Conservation (phyloP, 306 rosid genomes). For the Cyclanthera cordifolia region DNA sequence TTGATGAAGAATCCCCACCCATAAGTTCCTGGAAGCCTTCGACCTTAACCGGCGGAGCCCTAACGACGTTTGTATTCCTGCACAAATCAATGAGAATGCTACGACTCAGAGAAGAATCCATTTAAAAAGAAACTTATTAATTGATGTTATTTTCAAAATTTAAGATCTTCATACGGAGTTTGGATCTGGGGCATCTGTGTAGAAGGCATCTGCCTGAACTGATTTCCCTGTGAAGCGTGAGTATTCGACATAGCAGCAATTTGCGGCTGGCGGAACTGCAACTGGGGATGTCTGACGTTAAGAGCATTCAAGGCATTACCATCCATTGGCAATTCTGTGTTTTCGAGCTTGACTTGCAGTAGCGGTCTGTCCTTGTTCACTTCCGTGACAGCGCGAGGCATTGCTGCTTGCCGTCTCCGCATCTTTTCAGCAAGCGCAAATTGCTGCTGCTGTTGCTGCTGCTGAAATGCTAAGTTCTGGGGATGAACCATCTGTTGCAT, state of each 20-base stretch:
- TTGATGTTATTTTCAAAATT: conserved; percentile 12
- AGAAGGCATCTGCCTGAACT: conserved; percentile 60
- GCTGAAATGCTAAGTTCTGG: conserved; percentile 37
- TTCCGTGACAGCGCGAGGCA: conserved; percentile 56
- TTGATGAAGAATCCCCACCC: conserved; percentile 73
- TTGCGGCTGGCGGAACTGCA: conserved; percentile 78
- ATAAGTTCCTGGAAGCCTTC: conserved; percentile 83
- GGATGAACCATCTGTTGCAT: conserved; percentile 53
- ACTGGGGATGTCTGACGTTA: conserved; percentile 45
- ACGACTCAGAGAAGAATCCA: conserved; percentile 8
- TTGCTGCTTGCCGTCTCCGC: conserved; percentile 43
- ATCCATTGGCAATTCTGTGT: conserved; percentile 57
- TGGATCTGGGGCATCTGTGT: conserved; percentile 56
- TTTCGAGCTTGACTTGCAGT: conserved; percentile 84
- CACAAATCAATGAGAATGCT: conserved; percentile 19
- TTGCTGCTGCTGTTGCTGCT: conserved; percentile 34
- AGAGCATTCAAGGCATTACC: conserved; percentile 36
- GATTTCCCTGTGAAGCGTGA: conserved; percentile 47
- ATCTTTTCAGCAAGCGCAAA: conserved; percentile 44
- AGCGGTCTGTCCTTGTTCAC: conserved; percentile 61
- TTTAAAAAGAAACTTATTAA: background rate
- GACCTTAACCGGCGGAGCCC: conserved; percentile 93
- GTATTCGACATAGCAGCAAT: conserved; percentile 52
- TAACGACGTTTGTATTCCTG: conserved; percentile 53
- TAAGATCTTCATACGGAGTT: conserved; percentile 44